Percentiles rank a stretch among this genome's conserved stretches.
Evolutionary conservation across 169 alveolate genomes (phyloP).

Genomic region (Plasmodium gallinaceum): DNA sequence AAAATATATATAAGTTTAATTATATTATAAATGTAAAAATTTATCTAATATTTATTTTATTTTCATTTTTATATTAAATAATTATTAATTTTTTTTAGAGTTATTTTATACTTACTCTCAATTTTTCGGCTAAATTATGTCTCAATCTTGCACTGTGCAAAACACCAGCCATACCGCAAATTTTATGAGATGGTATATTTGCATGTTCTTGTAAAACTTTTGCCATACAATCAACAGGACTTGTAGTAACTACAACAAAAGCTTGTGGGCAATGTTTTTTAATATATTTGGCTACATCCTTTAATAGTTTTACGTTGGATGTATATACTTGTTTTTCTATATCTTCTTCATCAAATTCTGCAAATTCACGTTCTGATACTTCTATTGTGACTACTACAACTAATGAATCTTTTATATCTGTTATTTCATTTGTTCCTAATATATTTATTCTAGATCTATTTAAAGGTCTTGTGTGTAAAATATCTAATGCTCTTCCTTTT

Average conservation of each 20-base stretch:
- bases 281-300: constrained; percentile 81
- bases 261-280: constrained; percentile 86
- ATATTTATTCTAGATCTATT: constrained; percentile 81
- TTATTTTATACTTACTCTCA: constrained; percentile 34
- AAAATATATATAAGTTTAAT: background rate
- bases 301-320: constrained; percentile 81
- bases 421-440: constrained; percentile 83
- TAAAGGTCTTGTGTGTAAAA: constrained; percentile 83
- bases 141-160: constrained; percentile 84
- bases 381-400: constrained; percentile 85
- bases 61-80: too few species aligned
- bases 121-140: constrained; percentile 81
- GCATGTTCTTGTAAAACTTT: constrained; percentile 79
- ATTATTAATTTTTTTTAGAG: background rate
- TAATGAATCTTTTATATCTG: constrained; percentile 82
- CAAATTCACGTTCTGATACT: constrained; percentile 79
- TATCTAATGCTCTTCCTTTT: constrained; percentile 87
- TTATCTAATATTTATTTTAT: too few species aligned
- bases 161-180: constrained; percentile 86
- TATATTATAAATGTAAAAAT: background rate
- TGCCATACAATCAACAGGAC: constrained; percentile 86
- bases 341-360: constrained; percentile 80
- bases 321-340: constrained; percentile 81
- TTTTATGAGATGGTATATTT: constrained; percentile 83
- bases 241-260: constrained; percentile 85